Evolutionary conservation across 371 early-diverging fungal species (phyloP).

Genomic region (Mucor sp.): DNA sequence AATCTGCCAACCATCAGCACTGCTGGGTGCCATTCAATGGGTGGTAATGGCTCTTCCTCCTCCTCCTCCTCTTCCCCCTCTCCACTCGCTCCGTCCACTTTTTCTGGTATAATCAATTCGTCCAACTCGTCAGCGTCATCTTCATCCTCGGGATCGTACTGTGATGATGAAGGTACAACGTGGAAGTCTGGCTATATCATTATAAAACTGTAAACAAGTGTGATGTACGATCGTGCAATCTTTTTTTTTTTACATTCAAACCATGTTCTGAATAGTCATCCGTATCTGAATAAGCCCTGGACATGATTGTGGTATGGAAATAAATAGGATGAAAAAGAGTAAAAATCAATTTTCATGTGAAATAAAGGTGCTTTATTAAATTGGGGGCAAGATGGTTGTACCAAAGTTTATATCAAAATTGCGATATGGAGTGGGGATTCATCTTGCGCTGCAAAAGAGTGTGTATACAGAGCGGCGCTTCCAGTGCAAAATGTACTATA

Average conservation of each 20-base stretch:
- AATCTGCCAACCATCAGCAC: conserved; percentile 7
- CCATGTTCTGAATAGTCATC: conserved; percentile 25
- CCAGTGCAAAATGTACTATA: background rate
- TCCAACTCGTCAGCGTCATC: background rate
- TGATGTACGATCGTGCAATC: background rate
- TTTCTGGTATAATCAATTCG: background rate
- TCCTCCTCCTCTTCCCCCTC: conserved; percentile 7
- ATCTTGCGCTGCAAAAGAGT: background rate
- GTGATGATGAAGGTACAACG: conserved; percentile 20
- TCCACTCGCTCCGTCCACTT: background rate
- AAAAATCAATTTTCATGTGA: background rate
- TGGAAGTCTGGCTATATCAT: conserved; percentile 13
- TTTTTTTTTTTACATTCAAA: conserved; percentile 9
- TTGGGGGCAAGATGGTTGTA: background rate
- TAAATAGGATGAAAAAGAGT: background rate
- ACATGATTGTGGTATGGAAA: conserved; percentile 2
- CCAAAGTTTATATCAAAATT: background rate
- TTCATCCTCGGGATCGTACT: conserved; percentile 13
- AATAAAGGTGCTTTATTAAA: background rate
- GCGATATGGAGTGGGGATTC: background rate
- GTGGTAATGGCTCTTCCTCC: conserved; percentile 3
- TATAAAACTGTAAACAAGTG: background rate
- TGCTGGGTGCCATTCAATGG: conserved; percentile 26
- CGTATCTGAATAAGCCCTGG: conserved; percentile 18
- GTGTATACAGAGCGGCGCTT: background rate